phyloP scores from a whole-genome alignment of 208 protist species.

The Trypanosomatidae sp. region DNA sequence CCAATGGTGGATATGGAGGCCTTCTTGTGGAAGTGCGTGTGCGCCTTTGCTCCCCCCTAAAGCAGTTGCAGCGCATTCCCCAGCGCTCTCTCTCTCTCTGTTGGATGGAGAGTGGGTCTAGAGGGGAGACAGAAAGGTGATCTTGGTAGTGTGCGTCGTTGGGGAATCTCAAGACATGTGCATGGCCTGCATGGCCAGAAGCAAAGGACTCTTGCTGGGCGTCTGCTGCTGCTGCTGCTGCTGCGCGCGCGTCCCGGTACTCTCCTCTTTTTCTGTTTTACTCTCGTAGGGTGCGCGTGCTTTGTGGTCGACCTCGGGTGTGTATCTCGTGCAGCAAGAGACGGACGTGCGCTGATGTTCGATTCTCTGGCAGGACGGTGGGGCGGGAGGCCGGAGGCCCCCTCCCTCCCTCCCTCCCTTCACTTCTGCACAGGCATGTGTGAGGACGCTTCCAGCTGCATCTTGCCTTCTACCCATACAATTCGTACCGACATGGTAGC shows the following conservation, averaged over 20 bases:
- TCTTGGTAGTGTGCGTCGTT: neutral
- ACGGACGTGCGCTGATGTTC: neutral
- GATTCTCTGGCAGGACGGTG: neutral
- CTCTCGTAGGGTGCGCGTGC: neutral
- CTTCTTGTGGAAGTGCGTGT: constrained; percentile 35
- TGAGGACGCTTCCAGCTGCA: neutral
- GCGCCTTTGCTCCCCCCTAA: neutral
- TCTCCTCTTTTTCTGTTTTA: neutral
- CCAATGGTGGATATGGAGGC: constrained; percentile 49
- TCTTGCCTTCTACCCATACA: neutral
- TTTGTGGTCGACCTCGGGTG: neutral
- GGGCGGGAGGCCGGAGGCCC: neutral
- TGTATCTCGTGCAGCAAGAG: neutral
- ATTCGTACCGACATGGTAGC: neutral
- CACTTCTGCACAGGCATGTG: neutral
- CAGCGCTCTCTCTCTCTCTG: neutral
- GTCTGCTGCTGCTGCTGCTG: neutral
- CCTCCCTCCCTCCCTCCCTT: neutral
- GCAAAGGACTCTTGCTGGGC: neutral
- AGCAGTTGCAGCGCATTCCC: neutral
- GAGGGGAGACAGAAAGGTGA: neutral
- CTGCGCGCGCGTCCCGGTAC: neutral
- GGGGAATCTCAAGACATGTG: neutral
- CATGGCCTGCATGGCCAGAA: neutral
- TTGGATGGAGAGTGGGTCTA: neutral